Percentiles rank a stretch among this genome's conserved stretches.
These are phyloP conservation scores for Trametes polyzona DNA, from an alignment of 1,284 basidiomycete species.

Conservation along the genomic window DNA sequence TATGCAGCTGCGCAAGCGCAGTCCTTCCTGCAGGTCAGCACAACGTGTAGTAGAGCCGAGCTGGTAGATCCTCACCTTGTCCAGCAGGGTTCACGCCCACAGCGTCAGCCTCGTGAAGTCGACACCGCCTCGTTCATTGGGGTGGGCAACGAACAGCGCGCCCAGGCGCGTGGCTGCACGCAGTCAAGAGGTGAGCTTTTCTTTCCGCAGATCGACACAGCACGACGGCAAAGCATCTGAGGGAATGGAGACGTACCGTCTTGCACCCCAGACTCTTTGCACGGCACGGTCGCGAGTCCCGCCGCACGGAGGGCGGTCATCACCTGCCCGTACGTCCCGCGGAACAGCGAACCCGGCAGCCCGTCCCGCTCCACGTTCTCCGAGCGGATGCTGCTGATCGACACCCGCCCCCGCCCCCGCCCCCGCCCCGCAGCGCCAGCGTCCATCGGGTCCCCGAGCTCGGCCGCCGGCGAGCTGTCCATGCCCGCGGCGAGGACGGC, in stretches of 20 bases:
- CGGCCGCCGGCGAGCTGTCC: slow-evolving; percentile 38
- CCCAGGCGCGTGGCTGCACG: slow-evolving; percentile 47
- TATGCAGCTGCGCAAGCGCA: neutral
- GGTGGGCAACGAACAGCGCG: slow-evolving; percentile 48
- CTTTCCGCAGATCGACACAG: neutral
- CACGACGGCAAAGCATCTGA: neutral
- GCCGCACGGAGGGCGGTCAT: slow-evolving; percentile 46
- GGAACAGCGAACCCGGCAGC: slow-evolving; percentile 40
- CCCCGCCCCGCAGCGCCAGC: slow-evolving; percentile 1
- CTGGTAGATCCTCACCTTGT: neutral
- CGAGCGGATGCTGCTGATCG: slow-evolving; percentile 29
- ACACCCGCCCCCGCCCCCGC: slow-evolving; percentile 20
- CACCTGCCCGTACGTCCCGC: slow-evolving; percentile 55
- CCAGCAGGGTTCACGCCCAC: slow-evolving; percentile 43
- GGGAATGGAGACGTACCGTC: slow-evolving; percentile 37
- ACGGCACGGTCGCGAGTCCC: slow-evolving; percentile 46
- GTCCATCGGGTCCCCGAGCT: slow-evolving; percentile 9
- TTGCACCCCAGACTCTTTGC: slow-evolving; percentile 40
- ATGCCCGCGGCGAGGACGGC: slow-evolving; percentile 54
- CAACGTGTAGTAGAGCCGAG: too few relatives aligned
- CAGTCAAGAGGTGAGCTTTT: slow-evolving; percentile 7
- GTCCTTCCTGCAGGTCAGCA: too few relatives aligned
- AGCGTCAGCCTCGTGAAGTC: slow-evolving; percentile 50
- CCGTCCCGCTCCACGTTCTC: slow-evolving; percentile 23
- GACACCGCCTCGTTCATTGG: slow-evolving; percentile 35